Evolutionary conservation across 2,329 filamentous ascomycete genomes (phyloP).

Genomic region (Colletotrichum spinosum): DNA sequence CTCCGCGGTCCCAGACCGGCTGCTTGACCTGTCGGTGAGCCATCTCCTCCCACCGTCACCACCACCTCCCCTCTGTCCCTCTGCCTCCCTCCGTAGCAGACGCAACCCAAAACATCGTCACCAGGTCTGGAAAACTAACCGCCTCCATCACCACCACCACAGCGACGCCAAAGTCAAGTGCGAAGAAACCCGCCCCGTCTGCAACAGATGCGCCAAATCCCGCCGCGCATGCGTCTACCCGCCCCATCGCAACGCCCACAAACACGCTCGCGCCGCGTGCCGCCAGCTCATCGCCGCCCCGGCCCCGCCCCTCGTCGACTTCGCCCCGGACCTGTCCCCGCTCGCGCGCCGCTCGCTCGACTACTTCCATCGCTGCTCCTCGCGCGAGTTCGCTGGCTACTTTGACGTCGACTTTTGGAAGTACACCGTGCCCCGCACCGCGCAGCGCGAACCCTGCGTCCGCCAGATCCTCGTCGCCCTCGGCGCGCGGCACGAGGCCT

Average conservation of each 20-base stretch:
- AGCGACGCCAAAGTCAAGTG: not conserved
- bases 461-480: slow-evolving; percentile 30
- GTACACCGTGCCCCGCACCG: slow-evolving; percentile 17
- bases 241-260: too few species aligned
- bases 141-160: not conserved
- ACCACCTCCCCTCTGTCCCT: not conserved
- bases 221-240: too few species aligned
- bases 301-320: slow-evolving; percentile 1
- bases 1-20: slow-evolving; percentile 8
- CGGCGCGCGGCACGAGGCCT: slow-evolving; percentile 25
- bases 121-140: not conserved
- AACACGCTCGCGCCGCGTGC: too few species aligned
- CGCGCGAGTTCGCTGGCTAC: slow-evolving; percentile 20
- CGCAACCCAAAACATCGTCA: not conserved
- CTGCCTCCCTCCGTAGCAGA: not conserved
- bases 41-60: not conserved
- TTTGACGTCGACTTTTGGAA: slow-evolving; percentile 27
- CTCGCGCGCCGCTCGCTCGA: slow-evolving; percentile 3
- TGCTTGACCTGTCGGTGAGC: slow-evolving; percentile 23
- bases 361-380: slow-evolving; percentile 16
- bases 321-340: not conserved
- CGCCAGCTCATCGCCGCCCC: not conserved
- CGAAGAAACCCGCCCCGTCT: not conserved
- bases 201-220: not conserved
- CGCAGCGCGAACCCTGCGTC: slow-evolving; percentile 20